These are phyloP conservation scores for Ceratobasidium sp. DNA, from an alignment of 1,284 basidiomycete genomes.

Conservation along the genomic window DNA sequence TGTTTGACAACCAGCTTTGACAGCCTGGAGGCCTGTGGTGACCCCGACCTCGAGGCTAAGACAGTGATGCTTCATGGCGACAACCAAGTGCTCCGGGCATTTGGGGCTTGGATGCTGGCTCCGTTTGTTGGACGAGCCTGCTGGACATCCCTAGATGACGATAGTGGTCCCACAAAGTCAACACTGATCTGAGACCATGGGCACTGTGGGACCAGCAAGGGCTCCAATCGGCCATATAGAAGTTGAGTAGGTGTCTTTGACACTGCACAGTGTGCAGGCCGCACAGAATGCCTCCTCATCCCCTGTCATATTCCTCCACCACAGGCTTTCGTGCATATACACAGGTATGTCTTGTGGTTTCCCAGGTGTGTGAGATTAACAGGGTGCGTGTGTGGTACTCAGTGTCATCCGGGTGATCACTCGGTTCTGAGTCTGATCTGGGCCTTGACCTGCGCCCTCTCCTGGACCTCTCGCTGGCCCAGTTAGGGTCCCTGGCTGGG, in stretches of 20 bases:
- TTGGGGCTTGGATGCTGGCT: too few relatives aligned
- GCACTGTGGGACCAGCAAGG: conserved; percentile 42
- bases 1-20: too few relatives aligned
- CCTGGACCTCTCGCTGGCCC: too few relatives aligned
- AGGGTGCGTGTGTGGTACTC: neutral
- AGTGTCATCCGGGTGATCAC: too few relatives aligned
- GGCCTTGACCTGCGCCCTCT: too few relatives aligned
- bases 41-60: too few relatives aligned
- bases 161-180: conserved; percentile 55
- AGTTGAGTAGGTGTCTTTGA: conserved; percentile 34
- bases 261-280: conserved; percentile 51
- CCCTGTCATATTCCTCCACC: conserved; percentile 50
- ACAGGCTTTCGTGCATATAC: conserved; percentile 51
- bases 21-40: too few relatives aligned
- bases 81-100: too few relatives aligned
- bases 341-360: conserved; percentile 50
- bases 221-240: conserved; percentile 43
- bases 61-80: too few relatives aligned
- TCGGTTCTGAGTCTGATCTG: too few relatives aligned
- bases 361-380: conserved; percentile 50
- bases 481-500: too few relatives aligned
- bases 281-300: conserved; percentile 12
- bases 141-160: conserved; percentile 48
- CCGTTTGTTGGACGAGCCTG: too few relatives aligned
- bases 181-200: conserved; percentile 50